phyloP scores from a whole-genome alignment of 2,329 filamentous ascomycete genomes.

The Penicillium olsonii region DNA sequence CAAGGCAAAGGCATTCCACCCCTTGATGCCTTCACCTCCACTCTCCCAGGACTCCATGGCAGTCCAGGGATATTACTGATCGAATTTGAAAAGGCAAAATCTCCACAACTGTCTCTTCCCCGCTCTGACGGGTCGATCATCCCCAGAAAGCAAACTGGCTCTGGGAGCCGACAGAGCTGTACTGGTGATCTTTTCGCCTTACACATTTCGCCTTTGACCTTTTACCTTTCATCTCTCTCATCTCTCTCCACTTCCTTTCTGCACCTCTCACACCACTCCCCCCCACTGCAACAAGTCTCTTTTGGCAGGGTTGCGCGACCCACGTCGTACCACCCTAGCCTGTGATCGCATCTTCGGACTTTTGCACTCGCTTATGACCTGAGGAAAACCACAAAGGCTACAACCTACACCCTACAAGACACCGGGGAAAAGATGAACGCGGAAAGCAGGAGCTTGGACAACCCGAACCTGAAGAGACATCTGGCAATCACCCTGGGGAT shows the following conservation, averaged over 20 bases:
- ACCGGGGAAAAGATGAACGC: conserved; percentile 19
- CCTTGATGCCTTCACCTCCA: too few relatives aligned
- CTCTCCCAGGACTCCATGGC: too few relatives aligned
- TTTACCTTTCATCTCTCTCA: background rate
- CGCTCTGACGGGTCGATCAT: conserved; percentile 26
- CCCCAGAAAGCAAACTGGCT: too few relatives aligned
- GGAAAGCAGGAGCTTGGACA: conserved; percentile 20
- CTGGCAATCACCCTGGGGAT: conserved; percentile 36
- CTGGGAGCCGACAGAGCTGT: too few relatives aligned
- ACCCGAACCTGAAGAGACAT: too few relatives aligned
- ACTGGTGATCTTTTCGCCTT: too few relatives aligned
- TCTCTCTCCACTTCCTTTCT: too few relatives aligned
- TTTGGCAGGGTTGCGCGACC: background rate
- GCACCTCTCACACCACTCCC: background rate
- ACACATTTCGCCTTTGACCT: too few relatives aligned
- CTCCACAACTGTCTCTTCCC: conserved; percentile 15
- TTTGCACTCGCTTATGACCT: conserved; percentile 1
- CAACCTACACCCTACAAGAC: conserved; percentile 1
- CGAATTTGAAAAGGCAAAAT: background rate
- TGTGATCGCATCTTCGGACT: background rate
- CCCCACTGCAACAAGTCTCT: background rate
- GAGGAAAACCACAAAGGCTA: background rate
- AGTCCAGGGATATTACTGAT: too few relatives aligned
- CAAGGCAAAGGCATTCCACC: conserved; percentile 12
- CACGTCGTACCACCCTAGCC: background rate